Conservation (phyloP, 208 protist genomes). For the Trypanosoma avium region DNA sequence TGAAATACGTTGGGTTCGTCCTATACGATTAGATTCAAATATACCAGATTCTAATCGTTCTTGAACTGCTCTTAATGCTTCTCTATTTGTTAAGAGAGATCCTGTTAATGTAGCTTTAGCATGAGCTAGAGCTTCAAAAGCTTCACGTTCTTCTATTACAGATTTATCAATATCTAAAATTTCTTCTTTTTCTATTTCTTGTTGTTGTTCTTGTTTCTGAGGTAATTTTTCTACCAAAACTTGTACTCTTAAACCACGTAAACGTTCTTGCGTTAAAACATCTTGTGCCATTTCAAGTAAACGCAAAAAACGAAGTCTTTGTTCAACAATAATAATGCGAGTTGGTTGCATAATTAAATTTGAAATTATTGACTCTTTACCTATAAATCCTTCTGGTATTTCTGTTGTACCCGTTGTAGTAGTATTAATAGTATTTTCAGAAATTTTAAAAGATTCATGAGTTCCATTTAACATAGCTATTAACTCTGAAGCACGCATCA, state of each 20-base stretch:
- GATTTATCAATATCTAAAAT: constrained; percentile 26
- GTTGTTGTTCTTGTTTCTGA: no score
- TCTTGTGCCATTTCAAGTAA: constrained; percentile 78
- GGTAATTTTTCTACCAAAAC: constrained; percentile 55
- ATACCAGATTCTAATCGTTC: constrained; percentile 48
- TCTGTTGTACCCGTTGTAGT: no score
- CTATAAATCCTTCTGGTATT: no score
- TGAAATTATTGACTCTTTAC: no score
- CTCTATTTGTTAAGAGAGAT: constrained; percentile 58
- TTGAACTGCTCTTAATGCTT: constrained; percentile 51
- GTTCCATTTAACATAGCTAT: constrained; percentile 46
- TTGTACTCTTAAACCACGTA: constrained; percentile 51
- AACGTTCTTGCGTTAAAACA: constrained; percentile 26
- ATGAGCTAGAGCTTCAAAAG: constrained; percentile 70
- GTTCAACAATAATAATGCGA: constrained; percentile 50
- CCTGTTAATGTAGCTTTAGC: constrained; percentile 73
- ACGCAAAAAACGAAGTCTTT: constrained; percentile 50
- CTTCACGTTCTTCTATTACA: constrained; percentile 53
- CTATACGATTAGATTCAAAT: background rate
- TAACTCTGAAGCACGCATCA: constrained; percentile 43
- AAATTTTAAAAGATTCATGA: constrained; percentile 26
- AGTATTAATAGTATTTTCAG: background rate
- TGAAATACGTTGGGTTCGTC: background rate
- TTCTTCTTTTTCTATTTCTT: no score
- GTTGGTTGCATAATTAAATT: constrained; percentile 17